These are phyloP conservation scores for Aspergillus taichungensis DNA, from an alignment of 495 filamentous ascomycete species.

Conservation along the genomic window DNA sequence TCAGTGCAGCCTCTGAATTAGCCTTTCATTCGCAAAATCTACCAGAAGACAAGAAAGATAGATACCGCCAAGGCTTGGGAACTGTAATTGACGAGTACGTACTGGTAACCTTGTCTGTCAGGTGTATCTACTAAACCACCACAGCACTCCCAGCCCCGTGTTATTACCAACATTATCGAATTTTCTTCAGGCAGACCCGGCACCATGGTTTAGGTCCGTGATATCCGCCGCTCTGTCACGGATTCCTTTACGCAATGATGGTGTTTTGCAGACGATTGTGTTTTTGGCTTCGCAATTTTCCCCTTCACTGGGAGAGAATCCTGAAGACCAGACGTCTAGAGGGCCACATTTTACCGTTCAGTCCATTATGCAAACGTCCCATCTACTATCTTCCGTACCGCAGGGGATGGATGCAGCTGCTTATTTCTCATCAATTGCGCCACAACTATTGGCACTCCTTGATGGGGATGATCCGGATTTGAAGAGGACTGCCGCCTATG, in stretches of 20 bases:
- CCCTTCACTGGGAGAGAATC: slow-evolving; percentile 33
- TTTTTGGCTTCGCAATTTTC: slow-evolving; percentile 57
- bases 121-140: slow-evolving; percentile 11
- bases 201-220: slow-evolving; percentile 37
- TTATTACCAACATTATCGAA: slow-evolving; percentile 38
- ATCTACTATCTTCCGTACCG: slow-evolving; percentile 55
- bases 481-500: slow-evolving; percentile 56
- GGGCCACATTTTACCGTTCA: slow-evolving; percentile 65
- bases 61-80: slow-evolving; percentile 21
- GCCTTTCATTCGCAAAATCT: slow-evolving; percentile 30
- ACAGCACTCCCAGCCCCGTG: slow-evolving; percentile 32
- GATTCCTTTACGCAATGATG: slow-evolving; percentile 55
- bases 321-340: slow-evolving; percentile 22
- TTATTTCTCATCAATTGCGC: slow-evolving; percentile 57
- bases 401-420: slow-evolving; percentile 42
- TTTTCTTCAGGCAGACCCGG: slow-evolving; percentile 37
- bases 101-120: not conserved
- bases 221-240: slow-evolving; percentile 48
- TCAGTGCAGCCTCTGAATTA: slow-evolving; percentile 33
- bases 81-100: slow-evolving; percentile 39
- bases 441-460: slow-evolving; percentile 58
- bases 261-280: slow-evolving; percentile 60
- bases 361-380: slow-evolving; percentile 57
- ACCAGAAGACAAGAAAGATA: slow-evolving; percentile 7
- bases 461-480: slow-evolving; percentile 59